These are phyloP conservation scores for Paramecium octaurelia DNA, from an alignment of 73 alveolate genomes.

Conservation along the genomic window DNA sequence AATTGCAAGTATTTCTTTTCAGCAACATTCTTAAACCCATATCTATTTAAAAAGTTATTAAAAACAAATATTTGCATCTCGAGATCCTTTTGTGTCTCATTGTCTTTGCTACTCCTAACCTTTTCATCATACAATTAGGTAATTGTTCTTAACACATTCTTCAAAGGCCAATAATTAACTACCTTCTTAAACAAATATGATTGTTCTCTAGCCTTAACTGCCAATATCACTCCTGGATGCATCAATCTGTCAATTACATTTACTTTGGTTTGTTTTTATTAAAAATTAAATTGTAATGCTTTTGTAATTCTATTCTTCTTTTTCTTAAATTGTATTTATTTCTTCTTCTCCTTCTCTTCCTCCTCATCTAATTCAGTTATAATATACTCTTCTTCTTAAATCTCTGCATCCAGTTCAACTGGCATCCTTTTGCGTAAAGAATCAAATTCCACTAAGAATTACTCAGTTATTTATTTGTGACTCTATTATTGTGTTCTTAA, in stretches of 20 bases:
- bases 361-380: slow-evolving; percentile 48
- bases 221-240: slow-evolving; percentile 46
- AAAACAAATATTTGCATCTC: slow-evolving; percentile 58
- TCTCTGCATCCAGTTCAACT: slow-evolving; percentile 47
- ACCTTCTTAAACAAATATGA: slow-evolving; percentile 30
- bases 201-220: slow-evolving; percentile 35
- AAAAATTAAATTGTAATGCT: slow-evolving; percentile 42
- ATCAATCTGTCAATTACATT: neutral
- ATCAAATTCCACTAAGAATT: slow-evolving; percentile 41
- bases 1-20: slow-evolving; percentile 55
- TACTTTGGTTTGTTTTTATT: neutral
- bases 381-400: slow-evolving; percentile 8
- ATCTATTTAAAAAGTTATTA: slow-evolving; percentile 53
- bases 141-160: neutral
- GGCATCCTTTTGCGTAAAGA: slow-evolving; percentile 53
- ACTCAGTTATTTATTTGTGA: slow-evolving; percentile 47
- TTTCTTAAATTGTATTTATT: neutral
- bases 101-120: neutral
- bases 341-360: slow-evolving; percentile 58
- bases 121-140: neutral
- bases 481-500: slow-evolving; percentile 50
- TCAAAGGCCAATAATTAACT: slow-evolving; percentile 53
- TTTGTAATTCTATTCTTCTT: slow-evolving; percentile 48
- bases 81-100: slow-evolving; percentile 1
- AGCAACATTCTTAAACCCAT: slow-evolving; percentile 62